These are phyloP conservation scores for Fonsecaea nubica DNA, from an alignment of 2,329 filamentous ascomycete species.

Conservation along the genomic window DNA sequence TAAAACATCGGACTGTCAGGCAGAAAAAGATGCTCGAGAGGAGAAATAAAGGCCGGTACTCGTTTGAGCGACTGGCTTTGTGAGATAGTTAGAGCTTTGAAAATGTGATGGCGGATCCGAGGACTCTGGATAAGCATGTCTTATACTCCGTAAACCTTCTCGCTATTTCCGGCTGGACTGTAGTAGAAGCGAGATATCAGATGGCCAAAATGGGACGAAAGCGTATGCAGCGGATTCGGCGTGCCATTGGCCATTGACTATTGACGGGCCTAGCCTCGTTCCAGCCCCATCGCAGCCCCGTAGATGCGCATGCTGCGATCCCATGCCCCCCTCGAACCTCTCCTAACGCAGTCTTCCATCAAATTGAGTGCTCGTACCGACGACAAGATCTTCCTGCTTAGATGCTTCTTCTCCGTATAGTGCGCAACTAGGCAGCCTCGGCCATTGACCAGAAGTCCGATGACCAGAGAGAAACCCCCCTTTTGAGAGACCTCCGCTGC, in stretches of 20 bases:
- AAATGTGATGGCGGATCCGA: constrained; percentile 6
- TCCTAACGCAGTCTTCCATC: neutral
- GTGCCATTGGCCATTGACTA: constrained; percentile 14
- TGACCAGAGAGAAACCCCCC: neutral
- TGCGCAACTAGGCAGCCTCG: neutral
- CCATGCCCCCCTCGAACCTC: constrained; percentile 8
- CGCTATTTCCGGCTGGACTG: constrained; percentile 4
- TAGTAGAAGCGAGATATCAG: constrained; percentile 23
- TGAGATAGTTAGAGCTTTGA: constrained; percentile 22
- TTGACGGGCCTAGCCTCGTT: constrained; percentile 20
- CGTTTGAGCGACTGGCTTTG: constrained; percentile 67
- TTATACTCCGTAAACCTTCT: constrained; percentile 9
- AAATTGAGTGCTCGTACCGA: neutral
- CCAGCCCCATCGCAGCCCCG: constrained; percentile 13
- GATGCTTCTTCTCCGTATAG: neutral
- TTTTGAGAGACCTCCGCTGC: neutral
- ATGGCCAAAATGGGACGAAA: constrained; percentile 6
- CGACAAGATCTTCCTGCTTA: neutral
- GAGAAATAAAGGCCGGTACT: constrained; percentile 81
- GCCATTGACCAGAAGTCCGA: neutral
- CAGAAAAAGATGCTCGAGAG: constrained; percentile 80
- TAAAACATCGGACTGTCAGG: constrained; percentile 70
- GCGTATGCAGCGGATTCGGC: constrained; percentile 13
- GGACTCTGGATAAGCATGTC: constrained; percentile 6
- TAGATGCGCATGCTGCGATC: constrained; percentile 10